phyloP scores from a whole-genome alignment of 2,329 filamentous ascomycete genomes.

The Fusarium anthophilum region DNA sequence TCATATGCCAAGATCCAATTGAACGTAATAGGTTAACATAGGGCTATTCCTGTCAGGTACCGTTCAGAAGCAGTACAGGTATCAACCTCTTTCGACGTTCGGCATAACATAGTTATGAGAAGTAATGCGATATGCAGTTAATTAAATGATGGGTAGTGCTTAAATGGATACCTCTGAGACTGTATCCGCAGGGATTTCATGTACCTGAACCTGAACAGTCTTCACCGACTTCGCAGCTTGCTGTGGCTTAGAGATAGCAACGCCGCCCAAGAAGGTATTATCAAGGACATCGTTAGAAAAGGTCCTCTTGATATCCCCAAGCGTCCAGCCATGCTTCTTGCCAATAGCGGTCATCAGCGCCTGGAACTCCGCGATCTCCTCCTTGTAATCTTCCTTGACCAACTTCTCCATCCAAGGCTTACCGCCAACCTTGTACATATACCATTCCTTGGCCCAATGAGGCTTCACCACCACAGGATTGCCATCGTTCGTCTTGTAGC shows the following conservation, averaged over 20 bases:
- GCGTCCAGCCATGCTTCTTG: background rate
- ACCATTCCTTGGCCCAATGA: background rate
- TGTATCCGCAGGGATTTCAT: background rate
- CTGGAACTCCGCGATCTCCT: background rate
- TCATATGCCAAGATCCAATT: background rate
- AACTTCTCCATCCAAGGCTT: background rate
- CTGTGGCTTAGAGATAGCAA: background rate
- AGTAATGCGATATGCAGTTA: fast-evolving
- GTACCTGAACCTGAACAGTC: background rate
- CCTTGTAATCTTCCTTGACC: background rate
- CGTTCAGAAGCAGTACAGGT: background rate
- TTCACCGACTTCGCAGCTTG: background rate
- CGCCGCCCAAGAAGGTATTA: background rate
- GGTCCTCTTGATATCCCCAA: background rate
- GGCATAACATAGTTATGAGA: too few species aligned
- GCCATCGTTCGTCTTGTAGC: background rate
- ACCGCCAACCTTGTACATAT: background rate
- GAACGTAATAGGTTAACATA: fast-evolving
- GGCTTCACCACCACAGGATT: background rate
- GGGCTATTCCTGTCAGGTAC: fast-evolving
- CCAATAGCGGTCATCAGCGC: background rate
- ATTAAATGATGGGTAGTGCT: background rate
- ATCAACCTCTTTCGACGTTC: too few species aligned
- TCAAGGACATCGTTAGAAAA: background rate
- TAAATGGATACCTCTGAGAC: background rate